Evolutionary conservation across 768 basidiomycete genomes (phyloP).

Genomic region (Mycena olivaceomarginata): DNA sequence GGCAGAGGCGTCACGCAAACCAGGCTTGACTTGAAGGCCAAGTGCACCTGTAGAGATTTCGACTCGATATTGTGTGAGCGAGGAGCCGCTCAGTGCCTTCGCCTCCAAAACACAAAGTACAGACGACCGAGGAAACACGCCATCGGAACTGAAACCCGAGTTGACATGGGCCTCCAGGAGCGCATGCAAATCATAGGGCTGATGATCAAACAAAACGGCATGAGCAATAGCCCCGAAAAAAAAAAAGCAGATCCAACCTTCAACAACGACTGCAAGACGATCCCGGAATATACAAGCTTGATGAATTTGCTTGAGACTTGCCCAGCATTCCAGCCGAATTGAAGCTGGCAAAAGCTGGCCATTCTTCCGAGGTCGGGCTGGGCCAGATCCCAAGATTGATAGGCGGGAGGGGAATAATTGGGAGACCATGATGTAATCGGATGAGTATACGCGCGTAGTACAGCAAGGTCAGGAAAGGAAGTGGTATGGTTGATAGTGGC

Average conservation of each 20-base stretch:
- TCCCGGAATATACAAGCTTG: constrained; percentile 1
- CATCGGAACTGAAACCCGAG: background rate
- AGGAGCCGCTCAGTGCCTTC: too few species aligned
- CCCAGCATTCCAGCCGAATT: constrained; percentile 9
- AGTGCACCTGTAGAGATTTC: too few species aligned
- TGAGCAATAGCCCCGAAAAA: background rate
- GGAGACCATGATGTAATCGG: constrained; percentile 10
- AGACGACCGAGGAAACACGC: background rate
- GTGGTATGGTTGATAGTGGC: background rate
- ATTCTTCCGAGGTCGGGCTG: background rate
- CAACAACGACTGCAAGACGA: constrained; percentile 12
- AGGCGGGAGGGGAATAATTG: background rate
- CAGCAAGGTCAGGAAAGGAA: background rate
- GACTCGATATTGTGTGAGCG: too few species aligned
- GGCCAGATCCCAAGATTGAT: constrained; percentile 6
- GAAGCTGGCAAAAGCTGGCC: background rate
- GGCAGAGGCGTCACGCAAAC: too few species aligned
- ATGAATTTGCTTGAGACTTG: background rate
- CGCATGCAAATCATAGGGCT: constrained; percentile 15
- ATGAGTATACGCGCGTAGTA: constrained; percentile 4
- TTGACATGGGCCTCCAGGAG: constrained; percentile 3
- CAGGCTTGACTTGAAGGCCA: too few species aligned
- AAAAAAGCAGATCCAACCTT: background rate
- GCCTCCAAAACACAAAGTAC: background rate
- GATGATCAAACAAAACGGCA: too few species aligned